Percentiles rank a stretch among this genome's conserved stretches.
These are phyloP conservation scores for Ustilago loliicola DNA, from an alignment of 1,284 basidiomycete genomes.

Conservation along the genomic window DNA sequence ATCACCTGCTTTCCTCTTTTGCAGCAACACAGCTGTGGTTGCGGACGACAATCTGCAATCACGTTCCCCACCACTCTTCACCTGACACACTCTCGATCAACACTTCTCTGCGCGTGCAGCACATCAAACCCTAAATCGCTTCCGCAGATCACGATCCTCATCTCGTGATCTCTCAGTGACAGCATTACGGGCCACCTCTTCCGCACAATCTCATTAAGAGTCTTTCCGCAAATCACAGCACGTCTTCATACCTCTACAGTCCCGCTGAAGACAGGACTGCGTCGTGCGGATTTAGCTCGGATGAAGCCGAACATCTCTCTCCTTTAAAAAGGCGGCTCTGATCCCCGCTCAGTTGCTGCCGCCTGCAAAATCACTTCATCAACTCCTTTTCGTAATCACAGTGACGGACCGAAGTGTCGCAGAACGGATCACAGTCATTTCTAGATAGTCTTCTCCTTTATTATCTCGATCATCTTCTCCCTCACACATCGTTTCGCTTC, in stretches of 20 bases:
- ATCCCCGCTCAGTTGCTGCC: background rate
- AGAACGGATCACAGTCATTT: background rate
- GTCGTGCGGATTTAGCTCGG: background rate
- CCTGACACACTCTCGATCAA: constrained; percentile 26
- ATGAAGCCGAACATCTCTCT: constrained; percentile 3
- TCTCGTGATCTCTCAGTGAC: constrained; percentile 11
- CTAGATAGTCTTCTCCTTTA: background rate
- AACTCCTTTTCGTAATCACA: background rate
- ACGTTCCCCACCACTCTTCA: constrained; percentile 18
- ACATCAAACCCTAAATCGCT: constrained; percentile 1
- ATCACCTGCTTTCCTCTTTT: background rate
- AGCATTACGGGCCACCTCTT: constrained; percentile 11
- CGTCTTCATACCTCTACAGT: background rate
- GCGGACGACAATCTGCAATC: constrained; percentile 6
- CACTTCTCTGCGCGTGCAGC: constrained; percentile 19
- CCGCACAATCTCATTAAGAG: constrained; percentile 29
- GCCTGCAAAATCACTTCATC: background rate
- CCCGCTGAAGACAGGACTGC: background rate
- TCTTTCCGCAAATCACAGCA: constrained; percentile 1
- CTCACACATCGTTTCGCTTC: no score
- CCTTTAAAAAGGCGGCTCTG: constrained; percentile 5
- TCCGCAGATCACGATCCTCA: constrained; percentile 12
- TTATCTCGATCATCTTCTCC: background rate
- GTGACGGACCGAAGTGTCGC: background rate
- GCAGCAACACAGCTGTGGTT: background rate